Evolutionary conservation across 1,284 basidiomycete species (phyloP), one percentile per base, ranked within the genome.

Genomic region (Polyporus tsugae): DNA sequence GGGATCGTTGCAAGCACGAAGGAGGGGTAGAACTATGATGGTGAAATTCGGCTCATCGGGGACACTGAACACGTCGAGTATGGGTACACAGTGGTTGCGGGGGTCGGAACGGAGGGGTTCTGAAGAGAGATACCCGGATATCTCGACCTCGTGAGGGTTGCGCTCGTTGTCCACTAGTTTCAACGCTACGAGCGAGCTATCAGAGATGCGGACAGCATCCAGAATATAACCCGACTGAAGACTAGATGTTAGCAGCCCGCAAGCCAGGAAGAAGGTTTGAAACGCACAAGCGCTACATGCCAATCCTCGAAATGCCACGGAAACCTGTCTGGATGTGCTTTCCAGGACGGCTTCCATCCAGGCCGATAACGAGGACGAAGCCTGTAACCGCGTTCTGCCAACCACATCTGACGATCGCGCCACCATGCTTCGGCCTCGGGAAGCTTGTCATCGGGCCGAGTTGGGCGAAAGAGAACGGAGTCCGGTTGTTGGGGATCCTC

Each of bases 11-110:
- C 70, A 75, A 0, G 29, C 29, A 1, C 44, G 61, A 2, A 75
- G 69, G 2, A 80, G 70, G 4, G 74, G 52, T 0, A 78, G 74
- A 69, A 78, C 73, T 22, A 81, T 77, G 4, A 80, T 35, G 25
- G 78, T 68, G 0, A 42, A 25, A 2, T 62, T 38, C 19, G 64
- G 65, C 0, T 73, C 53, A 39, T 72, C 70, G 1, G 74, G 46
- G 0, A 70, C 72, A 4, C 73, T 25, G 0, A 80, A 63, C 0
- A 70, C 53, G 1, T 78, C 78, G 33, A 78, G 62, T 5, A 81
- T 33, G 0, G 75, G 78, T 1, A 75, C 74, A 33, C 68, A 73
- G 53, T 79, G 78, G 42, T 80, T 80, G 10, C 64, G 60, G 4
- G 77, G 68, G 55, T 78, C 69, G 1, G 67, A 60, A 0, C 25